Evolutionary conservation across 169 alveolate genomes (phyloP), one percentile per base, ranked within the genome.

Genomic region (Cryptosporidium felis): DNA sequence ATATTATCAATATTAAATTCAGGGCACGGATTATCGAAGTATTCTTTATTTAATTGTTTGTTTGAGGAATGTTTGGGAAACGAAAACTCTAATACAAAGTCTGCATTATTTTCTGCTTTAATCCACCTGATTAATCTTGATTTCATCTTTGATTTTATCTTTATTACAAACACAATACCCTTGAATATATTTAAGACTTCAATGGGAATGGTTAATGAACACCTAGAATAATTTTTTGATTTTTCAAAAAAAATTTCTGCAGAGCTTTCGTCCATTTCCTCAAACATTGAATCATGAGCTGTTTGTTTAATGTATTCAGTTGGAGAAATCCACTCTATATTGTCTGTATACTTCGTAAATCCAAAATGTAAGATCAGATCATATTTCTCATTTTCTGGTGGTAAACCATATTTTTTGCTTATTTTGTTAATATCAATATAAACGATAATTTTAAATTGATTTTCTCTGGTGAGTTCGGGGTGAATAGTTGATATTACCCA

Each of bases 311-410:
- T 40, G 12, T 51, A 74, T 8, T 51, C 14, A 18, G 51, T 40
- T 36, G 85, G 85, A 51, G 85, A 74, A 10, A 16, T 6, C 85
- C 85, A 74, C 3, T 38, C 51, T 3, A 49, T 74, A 2, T 74
- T 3, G 5, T 74, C 38, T 0, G 30, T 32, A 18, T 67, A 32
- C 26, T 56, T 74, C 10, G 67, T 49, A 74, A 74, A 58, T 5
- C 85, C 85, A 36, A 74, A 74, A 53, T 74, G 85, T 26, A 74
- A 59, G 14, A 38, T 38, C 32, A 74, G 23, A 36, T 74, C 85
- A 32, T 16, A 74, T 21, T 74, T 67, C 26, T 56, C 40, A 18
- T 1, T 28, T 61, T 18, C 16, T 30, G 34, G 3, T 6, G 8
- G 0, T n/a, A 45, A 42, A 16, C 41, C 58, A 2, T 36, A n/a